A percentile compares a stretch with the other conserved stretches of the same genome.
phyloP scores from a whole-genome alignment of 441 rosid species.

The Eruca vesicaria region DNA sequence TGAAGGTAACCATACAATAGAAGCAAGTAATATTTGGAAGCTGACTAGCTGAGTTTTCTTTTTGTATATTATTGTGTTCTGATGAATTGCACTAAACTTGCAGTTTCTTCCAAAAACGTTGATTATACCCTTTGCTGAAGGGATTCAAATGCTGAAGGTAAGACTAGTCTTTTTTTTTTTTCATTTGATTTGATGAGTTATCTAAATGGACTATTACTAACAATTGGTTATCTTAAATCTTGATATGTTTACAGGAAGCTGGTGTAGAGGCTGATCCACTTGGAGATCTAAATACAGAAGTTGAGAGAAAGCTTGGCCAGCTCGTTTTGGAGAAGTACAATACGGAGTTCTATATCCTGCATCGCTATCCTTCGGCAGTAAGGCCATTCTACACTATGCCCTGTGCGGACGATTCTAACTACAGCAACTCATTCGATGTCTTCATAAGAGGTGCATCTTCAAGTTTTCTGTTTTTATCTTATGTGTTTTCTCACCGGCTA shows the following conservation, averaged over 20 bases:
- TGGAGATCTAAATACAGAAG: constrained; percentile 86
- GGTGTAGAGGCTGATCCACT: constrained; percentile 85
- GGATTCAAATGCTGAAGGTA: constrained; percentile 91
- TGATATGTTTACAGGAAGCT: constrained; percentile 55
- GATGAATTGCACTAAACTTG: constrained; percentile 31
- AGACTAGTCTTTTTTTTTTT: neutral
- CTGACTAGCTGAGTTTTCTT: neutral
- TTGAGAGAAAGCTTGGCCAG: constrained; percentile 85
- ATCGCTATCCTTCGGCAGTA: constrained; percentile 76
- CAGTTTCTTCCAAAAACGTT: constrained; percentile 75
- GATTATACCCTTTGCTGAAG: constrained; percentile 76
- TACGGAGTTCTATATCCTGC: constrained; percentile 83
- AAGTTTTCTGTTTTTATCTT: neutral
- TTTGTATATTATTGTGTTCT: constrained; percentile 18
- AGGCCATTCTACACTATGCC: constrained; percentile 98
- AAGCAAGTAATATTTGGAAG: neutral
- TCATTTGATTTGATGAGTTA: neutral
- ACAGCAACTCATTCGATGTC: constrained; percentile 95
- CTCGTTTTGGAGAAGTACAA: constrained; percentile 83
- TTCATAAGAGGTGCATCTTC: constrained; percentile 70
- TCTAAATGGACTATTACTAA: neutral
- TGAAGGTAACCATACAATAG: constrained; percentile 55
- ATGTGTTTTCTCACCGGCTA: neutral
- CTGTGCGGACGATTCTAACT: constrained; percentile 63
- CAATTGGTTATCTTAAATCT: neutral